phyloP scores from a whole-genome alignment of 306 rosid genomes.

The Alnus glutinosa region DNA sequence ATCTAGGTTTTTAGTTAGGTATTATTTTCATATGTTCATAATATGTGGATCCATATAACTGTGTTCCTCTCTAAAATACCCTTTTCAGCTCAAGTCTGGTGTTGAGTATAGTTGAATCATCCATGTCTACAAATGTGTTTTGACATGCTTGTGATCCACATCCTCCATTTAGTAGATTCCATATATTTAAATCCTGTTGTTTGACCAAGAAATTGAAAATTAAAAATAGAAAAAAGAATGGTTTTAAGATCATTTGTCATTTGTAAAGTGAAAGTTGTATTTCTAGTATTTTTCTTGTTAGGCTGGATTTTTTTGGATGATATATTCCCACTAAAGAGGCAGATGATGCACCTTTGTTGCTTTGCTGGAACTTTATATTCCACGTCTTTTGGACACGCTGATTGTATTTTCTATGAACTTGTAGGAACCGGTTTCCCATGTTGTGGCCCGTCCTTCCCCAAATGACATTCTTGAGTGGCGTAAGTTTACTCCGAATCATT shows the following conservation, averaged over 20 bases:
- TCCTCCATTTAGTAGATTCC: neutral
- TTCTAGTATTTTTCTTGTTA: conserved; percentile 1
- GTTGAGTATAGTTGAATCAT: neutral
- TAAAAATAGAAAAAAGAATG: neutral
- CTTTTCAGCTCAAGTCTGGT: neutral
- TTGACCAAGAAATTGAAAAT: neutral
- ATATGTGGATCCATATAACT: neutral
- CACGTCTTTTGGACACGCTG: conserved; percentile 23
- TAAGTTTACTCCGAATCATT: conserved; percentile 50
- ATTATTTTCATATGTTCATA: neutral
- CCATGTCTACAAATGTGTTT: neutral
- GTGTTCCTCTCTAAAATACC: neutral
- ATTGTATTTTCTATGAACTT: conserved; percentile 26
- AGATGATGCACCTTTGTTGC: neutral
- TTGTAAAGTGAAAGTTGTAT: neutral
- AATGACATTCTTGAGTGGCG: conserved; percentile 99
- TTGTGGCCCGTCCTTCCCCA: conserved; percentile 90
- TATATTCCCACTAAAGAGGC: conserved; percentile 4
- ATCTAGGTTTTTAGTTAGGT: conserved; percentile 5
- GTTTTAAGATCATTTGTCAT: neutral
- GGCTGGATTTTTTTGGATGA: conserved; percentile 7
- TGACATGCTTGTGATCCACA: neutral
- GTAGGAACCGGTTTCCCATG: conserved; percentile 99
- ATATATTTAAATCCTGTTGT: neutral
- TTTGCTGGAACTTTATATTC: conserved; percentile 6